phyloP scores from a whole-genome alignment of 306 rosid species.

The Vicia faba region DNA sequence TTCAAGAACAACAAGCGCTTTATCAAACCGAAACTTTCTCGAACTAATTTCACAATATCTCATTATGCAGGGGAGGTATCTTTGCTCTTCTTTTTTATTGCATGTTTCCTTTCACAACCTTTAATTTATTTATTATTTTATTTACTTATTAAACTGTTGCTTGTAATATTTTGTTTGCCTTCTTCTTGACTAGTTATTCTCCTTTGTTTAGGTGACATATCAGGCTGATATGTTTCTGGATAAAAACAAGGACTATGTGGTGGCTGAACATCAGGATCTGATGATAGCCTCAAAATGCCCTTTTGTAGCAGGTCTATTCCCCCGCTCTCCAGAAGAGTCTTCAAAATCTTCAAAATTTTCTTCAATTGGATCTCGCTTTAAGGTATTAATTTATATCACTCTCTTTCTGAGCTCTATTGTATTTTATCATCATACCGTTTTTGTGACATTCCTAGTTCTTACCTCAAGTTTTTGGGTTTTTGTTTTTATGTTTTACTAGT shows the following conservation, averaged over 20 bases:
- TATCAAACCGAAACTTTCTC: slow-evolving; percentile 97
- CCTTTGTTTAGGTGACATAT: slow-evolving; percentile 73
- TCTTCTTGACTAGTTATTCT: slow-evolving; percentile 27
- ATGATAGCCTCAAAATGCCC: slow-evolving; percentile 84
- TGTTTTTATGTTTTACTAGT: slow-evolving; percentile 30
- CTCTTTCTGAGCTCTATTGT: slow-evolving; percentile 24
- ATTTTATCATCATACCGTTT: slow-evolving; percentile 2
- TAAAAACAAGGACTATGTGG: slow-evolving; percentile 99
- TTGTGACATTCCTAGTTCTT: slow-evolving; percentile 16
- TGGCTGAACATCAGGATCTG: slow-evolving; percentile 95
- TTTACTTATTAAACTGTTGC: slow-evolving; percentile 13
- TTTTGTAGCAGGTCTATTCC: slow-evolving; percentile 87
- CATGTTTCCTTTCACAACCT: slow-evolving; percentile 30
- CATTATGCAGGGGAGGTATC: slow-evolving; percentile 99
- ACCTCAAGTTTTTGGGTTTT: slow-evolving; percentile 23
- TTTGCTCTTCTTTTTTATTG: slow-evolving; percentile 29
- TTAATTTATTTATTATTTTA: neutral
- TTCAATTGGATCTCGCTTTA: slow-evolving; percentile 97
- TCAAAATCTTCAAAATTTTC: slow-evolving; percentile 94
- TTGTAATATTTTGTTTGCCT: slow-evolving; percentile 29
- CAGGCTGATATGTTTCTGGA: slow-evolving; percentile 95
- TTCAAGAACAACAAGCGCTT: slow-evolving; percentile 97
- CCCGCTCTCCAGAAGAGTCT: slow-evolving; percentile 84
- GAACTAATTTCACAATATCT: slow-evolving; percentile 89
- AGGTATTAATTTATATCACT: slow-evolving; percentile 52